A percentile compares a stretch with the other conserved stretches of the same genome.
phyloP scores from a whole-genome alignment of 768 basidiomycete species.

The Obba rivulosa region DNA sequence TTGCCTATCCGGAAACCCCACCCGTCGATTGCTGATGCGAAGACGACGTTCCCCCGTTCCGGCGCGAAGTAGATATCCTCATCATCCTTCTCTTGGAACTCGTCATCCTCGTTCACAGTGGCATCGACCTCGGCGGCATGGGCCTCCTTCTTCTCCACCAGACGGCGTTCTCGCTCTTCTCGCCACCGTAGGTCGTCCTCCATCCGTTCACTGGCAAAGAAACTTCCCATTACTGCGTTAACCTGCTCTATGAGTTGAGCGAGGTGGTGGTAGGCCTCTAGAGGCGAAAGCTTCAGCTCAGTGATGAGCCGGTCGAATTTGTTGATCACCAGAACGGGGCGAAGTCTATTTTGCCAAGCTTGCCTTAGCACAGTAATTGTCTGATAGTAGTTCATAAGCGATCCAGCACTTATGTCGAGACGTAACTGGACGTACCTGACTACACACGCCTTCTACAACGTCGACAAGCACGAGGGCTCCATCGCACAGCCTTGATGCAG shows the following conservation, averaged over 20 bases:
- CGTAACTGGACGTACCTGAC: conserved; percentile 56
- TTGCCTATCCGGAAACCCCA: conserved; percentile 96
- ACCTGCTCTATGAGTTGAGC: conserved; percentile 91
- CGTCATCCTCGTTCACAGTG: conserved; percentile 48
- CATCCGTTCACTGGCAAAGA: conserved; percentile 94
- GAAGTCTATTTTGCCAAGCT: conserved; percentile 86
- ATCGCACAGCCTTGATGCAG: conserved; percentile 89
- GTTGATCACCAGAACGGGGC: conserved; percentile 93
- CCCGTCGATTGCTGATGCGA: conserved; percentile 92
- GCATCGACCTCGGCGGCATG: conserved; percentile 53
- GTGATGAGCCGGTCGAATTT: conserved; percentile 93
- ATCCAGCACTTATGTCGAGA: too few species aligned
- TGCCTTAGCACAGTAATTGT: conserved; percentile 94
- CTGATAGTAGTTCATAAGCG: conserved; percentile 33
- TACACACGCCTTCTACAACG: conserved; percentile 97
- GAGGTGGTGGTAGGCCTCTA: conserved; percentile 95
- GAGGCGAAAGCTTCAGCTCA: conserved; percentile 85
- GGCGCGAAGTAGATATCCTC: conserved; percentile 98
- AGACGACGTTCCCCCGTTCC: conserved; percentile 91
- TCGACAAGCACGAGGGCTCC: conserved; percentile 95
- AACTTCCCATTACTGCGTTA: conserved; percentile 96
- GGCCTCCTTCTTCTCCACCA: conserved; percentile 69
- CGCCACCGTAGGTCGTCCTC: conserved; percentile 93
- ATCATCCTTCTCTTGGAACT: conserved; percentile 94
- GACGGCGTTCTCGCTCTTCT: conserved; percentile 82